A percentile compares a stretch with the other conserved stretches of the same genome.
Evolutionary conservation across 1,284 basidiomycete genomes (phyloP).

Genomic region (Ustilago xerochloae): DNA sequence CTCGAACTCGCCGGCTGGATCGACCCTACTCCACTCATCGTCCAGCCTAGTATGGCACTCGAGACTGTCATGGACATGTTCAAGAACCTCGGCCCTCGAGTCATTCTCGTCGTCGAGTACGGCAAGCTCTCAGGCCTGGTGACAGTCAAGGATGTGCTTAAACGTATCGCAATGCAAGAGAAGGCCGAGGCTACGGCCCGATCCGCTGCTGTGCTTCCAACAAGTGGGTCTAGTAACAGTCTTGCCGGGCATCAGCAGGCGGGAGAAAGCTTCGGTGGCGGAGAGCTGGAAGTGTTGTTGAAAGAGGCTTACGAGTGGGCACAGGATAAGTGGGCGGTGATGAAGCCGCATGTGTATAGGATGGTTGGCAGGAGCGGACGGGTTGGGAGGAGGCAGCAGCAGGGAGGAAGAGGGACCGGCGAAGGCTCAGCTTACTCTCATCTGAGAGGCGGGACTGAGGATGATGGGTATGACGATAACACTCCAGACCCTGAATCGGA

Average conservation of each 20-base stretch:
- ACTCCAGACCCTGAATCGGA: background rate
- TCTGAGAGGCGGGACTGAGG: slow-evolving; percentile 10
- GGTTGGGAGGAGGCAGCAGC: background rate
- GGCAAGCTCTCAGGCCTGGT: slow-evolving; percentile 86
- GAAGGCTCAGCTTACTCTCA: slow-evolving; percentile 13
- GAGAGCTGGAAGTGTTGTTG: slow-evolving; percentile 52
- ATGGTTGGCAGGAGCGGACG: background rate
- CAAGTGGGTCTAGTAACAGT: background rate
- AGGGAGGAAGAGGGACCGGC: background rate
- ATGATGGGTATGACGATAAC: slow-evolving; percentile 2
- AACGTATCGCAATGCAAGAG: slow-evolving; percentile 61
- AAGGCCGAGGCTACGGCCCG: slow-evolving; percentile 40
- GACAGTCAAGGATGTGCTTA: slow-evolving; percentile 93
- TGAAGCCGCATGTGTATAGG: slow-evolving; percentile 16
- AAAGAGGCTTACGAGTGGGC: slow-evolving; percentile 49
- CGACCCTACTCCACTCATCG: slow-evolving; percentile 85
- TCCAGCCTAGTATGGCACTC: slow-evolving; percentile 89
- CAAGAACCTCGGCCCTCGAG: slow-evolving; percentile 78
- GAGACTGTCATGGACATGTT: slow-evolving; percentile 87
- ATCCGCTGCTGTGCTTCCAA: slow-evolving; percentile 9
- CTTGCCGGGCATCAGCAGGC: background rate
- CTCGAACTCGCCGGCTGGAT: slow-evolving; percentile 62
- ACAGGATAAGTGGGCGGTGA: slow-evolving; percentile 10
- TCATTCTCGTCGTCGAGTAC: slow-evolving; percentile 85
- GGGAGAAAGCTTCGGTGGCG: slow-evolving; percentile 36